Conservation (phyloP, 768 basidiomycete genomes). For the Calocybe cyanea region DNA sequence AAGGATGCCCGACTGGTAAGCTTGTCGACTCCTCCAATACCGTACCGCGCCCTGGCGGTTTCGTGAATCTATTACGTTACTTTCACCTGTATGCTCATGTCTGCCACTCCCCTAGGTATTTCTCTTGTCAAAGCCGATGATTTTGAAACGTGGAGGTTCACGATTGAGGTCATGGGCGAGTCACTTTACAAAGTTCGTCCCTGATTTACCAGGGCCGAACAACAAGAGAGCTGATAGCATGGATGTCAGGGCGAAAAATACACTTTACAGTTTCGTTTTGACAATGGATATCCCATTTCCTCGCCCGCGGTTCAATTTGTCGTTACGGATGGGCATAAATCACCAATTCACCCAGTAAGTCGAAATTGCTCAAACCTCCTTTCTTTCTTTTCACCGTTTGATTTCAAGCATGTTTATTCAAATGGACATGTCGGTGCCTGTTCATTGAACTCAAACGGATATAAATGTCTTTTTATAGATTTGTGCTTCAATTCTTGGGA, state of each 20-base stretch:
- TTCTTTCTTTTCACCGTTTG: constrained; percentile 8
- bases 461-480: constrained; percentile 44
- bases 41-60: no score
- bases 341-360: constrained; percentile 80
- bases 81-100: no score
- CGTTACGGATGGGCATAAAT: constrained; percentile 53
- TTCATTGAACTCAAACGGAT: background rate
- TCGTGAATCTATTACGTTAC: no score
- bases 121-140: constrained; percentile 71
- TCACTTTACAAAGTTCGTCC: constrained; percentile 66
- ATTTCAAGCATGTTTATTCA: constrained; percentile 75
- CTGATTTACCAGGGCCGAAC: background rate
- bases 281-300: constrained; percentile 78
- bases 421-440: constrained; percentile 70
- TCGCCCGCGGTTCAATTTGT: constrained; percentile 87
- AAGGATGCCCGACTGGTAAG: constrained; percentile 66
- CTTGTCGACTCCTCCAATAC: background rate
- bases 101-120: constrained; percentile 51
- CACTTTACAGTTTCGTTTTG: constrained; percentile 80
- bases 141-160: constrained; percentile 73
- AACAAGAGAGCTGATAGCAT: background rate
- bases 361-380: background rate
- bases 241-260: constrained; percentile 63
- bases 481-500: constrained; percentile 86
- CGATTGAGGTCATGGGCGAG: constrained; percentile 82